phyloP scores from a whole-genome alignment of 78 protist species.

The Dictyostelium firmibasis region DNA sequence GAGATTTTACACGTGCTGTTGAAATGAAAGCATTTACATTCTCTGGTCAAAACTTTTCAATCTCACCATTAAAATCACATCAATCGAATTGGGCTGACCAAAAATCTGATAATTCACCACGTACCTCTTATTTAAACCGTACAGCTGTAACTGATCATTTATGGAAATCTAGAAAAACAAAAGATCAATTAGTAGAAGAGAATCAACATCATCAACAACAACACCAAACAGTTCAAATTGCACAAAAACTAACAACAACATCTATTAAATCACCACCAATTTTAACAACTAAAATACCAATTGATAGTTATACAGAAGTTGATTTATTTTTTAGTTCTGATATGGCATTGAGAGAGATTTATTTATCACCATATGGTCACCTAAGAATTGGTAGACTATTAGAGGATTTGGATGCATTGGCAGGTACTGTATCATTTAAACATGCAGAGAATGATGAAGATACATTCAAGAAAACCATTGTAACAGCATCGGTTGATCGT shows the following conservation, averaged over 20 bases:
- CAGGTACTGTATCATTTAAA: slow-evolving; percentile 76
- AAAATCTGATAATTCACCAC: background rate
- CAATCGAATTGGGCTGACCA: background rate
- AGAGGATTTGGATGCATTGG: slow-evolving; percentile 82
- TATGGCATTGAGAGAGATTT: slow-evolving; percentile 40
- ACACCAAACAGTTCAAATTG: background rate
- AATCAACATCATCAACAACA: background rate
- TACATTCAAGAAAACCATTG: slow-evolving; percentile 41
- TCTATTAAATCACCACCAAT: background rate
- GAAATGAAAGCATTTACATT: background rate
- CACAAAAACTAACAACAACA: background rate
- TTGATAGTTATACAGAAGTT: slow-evolving; percentile 45
- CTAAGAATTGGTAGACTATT: slow-evolving; percentile 71
- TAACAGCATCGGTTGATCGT: slow-evolving; percentile 77
- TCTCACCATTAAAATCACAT: slow-evolving; percentile 19
- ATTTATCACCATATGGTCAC: slow-evolving; percentile 65
- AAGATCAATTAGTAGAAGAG: background rate
- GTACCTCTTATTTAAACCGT: slow-evolving; percentile 36
- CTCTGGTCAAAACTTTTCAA: background rate
- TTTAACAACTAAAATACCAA: slow-evolving; percentile 28
- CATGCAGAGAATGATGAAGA: slow-evolving; percentile 77
- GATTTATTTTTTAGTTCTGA: slow-evolving; percentile 63
- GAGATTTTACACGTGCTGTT: slow-evolving; percentile 5
- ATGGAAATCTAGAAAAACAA: slow-evolving; percentile 27
- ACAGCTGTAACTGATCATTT: slow-evolving; percentile 68